phyloP scores from a whole-genome alignment of 2,329 filamentous ascomycete genomes.

The Ophiostoma piceae region DNA sequence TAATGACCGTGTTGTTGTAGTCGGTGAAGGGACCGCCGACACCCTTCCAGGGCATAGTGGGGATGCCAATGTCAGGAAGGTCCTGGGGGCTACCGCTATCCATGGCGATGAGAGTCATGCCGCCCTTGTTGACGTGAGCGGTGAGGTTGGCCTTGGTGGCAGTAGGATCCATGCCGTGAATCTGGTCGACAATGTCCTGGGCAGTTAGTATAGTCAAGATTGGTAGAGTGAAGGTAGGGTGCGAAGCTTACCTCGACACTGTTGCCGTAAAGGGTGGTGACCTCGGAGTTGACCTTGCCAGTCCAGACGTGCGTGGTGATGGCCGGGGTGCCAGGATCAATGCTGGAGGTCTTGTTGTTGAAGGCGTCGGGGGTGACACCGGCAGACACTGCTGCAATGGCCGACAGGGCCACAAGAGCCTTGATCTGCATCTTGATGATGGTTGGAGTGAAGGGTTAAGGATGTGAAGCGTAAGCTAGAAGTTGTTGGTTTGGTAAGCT shows the following conservation, averaged over 20 bases:
- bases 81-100: constrained; percentile 21
- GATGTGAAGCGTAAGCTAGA: neutral
- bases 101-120: neutral
- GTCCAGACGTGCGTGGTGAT: constrained; percentile 16
- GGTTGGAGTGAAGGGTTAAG: neutral
- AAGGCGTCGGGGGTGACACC: neutral
- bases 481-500: neutral
- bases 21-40: constrained; percentile 16
- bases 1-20: constrained; percentile 13
- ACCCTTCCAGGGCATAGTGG: constrained; percentile 9
- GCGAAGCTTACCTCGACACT: constrained; percentile 7
- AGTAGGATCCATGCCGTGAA: neutral
- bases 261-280: constrained; percentile 14
- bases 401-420: neutral
- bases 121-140: neutral
- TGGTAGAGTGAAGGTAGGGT: neutral
- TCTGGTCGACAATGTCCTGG: constrained; percentile 17
- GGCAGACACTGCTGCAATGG: neutral
- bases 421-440: neutral
- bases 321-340: constrained; percentile 6
- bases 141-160: neutral
- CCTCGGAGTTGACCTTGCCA: neutral
- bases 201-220: neutral
- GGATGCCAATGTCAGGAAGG: constrained; percentile 21
- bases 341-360: constrained; percentile 1